Percentiles rank a stretch among this genome's conserved stretches.
phyloP scores from a whole-genome alignment of 306 rosid genomes.

The Medicago lupulina region DNA sequence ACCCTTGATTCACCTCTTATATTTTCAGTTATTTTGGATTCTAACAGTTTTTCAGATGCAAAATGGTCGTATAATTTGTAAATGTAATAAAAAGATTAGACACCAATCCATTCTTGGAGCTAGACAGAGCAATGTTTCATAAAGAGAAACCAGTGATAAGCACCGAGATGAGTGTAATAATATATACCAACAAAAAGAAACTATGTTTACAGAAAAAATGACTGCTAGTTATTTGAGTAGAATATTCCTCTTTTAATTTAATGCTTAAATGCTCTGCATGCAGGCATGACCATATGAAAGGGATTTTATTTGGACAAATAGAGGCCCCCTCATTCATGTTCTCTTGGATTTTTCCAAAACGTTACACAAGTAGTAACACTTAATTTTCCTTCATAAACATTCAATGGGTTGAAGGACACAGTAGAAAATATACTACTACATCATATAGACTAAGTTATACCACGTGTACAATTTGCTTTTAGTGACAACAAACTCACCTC shows the following conservation, averaged over 20 bases:
- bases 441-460: constrained; percentile 2
- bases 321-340: constrained; percentile 21
- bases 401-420: constrained; percentile 29
- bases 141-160: constrained; percentile 45
- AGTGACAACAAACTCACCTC: constrained; percentile 45
- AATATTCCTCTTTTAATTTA: constrained; percentile 35
- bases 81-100: constrained; percentile 36
- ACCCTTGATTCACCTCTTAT: not conserved
- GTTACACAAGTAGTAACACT: constrained; percentile 17
- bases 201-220: constrained; percentile 8
- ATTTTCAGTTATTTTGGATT: constrained; percentile 17
- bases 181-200: constrained; percentile 32
- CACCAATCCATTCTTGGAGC: constrained; percentile 31
- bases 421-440: constrained; percentile 36
- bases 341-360: constrained; percentile 37
- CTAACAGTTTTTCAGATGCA: constrained; percentile 28
- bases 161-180: constrained; percentile 36
- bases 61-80: not conserved
- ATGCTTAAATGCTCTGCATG: constrained; percentile 33
- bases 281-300: constrained; percentile 24
- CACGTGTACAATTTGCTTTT: constrained; percentile 38
- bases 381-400: constrained; percentile 22
- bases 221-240: constrained; percentile 28
- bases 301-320: constrained; percentile 22
- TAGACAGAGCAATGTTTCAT: constrained; percentile 41